Base-by-base conservation (phyloP, 2,329 filamentous ascomycete genomes). In the Pyricularia grisea region DNA sequence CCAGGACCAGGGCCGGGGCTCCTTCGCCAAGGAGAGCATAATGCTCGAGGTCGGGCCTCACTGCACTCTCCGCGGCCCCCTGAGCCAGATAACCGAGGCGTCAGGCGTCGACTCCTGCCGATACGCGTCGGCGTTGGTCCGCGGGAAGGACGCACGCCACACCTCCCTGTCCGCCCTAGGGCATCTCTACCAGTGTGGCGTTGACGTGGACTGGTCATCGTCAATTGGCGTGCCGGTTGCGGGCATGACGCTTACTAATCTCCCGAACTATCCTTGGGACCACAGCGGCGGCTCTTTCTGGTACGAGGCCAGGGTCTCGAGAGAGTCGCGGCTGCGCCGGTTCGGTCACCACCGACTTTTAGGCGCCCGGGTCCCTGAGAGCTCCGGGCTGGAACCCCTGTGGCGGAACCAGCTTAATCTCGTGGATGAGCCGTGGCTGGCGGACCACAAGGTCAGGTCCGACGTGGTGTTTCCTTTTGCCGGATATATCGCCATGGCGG, bases 371-470 rank as follows among this genome's bases (percentile, higher is more conserved):
- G 68, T 68, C 1, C 60, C 65, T 6, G 70, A 72, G 12, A 67
- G 69, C 25, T 60, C 67, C 17, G 63, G 68, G n/a, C 31, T 61
- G 14, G 70, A 70, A 58, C 61, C 68, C 0, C 58, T 42, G 1
- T 73, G 72, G 72, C 71, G 70, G 50, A 71, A 72, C 66, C 12
- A 72, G n/a, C 63, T 73, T 11, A 69, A 61, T 14, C 66, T 71
- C 4, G 63, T 60, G 17, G 69, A 71, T 58, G 17, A 70, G 12
- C 69, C 83, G 36, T 82, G 82, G 27, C 78, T 79, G 10, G 74
- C 79, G 66, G 79, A 81, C 70, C 81, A 82, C 73, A 69, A 74
- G 64, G 79, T 81, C 78, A 77, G 81, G 67, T 80, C 76, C 72
- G 76, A 81, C 50, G 77, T 77, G 68, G 78, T 81, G 72, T 78